A percentile compares a stretch with the other conserved stretches of the same genome.
Conservation (phyloP, 305 asterid genomes). For the Andrographis paniculata region DNA sequence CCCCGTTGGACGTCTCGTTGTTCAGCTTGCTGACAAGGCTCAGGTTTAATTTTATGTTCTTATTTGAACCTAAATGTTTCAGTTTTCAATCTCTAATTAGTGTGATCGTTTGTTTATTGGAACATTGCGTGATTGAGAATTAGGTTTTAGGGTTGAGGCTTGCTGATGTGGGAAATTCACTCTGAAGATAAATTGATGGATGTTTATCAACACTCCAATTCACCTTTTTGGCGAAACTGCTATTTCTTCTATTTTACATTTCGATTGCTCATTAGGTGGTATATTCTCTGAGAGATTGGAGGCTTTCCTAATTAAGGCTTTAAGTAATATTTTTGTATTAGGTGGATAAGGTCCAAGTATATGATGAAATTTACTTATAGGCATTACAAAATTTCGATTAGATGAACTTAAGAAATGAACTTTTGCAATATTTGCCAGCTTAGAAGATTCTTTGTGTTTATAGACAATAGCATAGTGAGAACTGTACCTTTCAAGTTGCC, state of each 20-base stretch:
- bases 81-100: background rate
- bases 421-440: background rate
- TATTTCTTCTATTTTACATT: background rate
- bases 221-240: background rate
- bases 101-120: background rate
- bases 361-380: too few species aligned
- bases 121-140: background rate
- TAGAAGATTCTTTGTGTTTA: background rate
- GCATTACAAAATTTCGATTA: background rate
- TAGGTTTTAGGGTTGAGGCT: background rate
- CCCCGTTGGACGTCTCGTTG: slow-evolving; percentile 93
- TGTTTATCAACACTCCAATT: background rate
- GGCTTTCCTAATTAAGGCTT: background rate
- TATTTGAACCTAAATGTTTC: slow-evolving; percentile 4
- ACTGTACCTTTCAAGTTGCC: background rate
- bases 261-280: background rate
- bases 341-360: too few species aligned
- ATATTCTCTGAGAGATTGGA: background rate
- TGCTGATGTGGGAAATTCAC: too few species aligned
- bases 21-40: slow-evolving; percentile 97
- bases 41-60: slow-evolving; percentile 39
- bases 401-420: background rate
- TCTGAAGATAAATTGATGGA: background rate
- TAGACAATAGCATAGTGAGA: background rate
- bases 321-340: too few species aligned